Base-by-base conservation (phyloP, 2,329 filamentous ascomycete species). In the Stemphylium vesicarium region DNA sequence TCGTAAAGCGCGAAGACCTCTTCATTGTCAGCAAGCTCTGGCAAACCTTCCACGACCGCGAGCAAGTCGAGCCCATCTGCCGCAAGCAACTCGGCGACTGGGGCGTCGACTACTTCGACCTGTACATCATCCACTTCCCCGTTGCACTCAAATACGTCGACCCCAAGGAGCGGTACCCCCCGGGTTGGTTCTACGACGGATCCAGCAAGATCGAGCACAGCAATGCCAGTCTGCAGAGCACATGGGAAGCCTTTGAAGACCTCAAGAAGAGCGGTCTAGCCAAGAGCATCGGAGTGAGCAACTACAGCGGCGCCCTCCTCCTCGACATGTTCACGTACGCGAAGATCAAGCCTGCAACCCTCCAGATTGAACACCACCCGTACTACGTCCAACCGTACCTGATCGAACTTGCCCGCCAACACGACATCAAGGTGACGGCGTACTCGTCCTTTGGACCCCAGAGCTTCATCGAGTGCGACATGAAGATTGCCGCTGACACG, bases 1-100 rank as follows among this genome's bases (percentile, higher is more conserved):
- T 75, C 40, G 70, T 73, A 22, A 74, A 75, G 64, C 70, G 73
- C 41, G 86, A 90, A 77, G 91, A 96, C 20, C 89, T 96, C 74
- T 96, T 96, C 85, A 87, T 96, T 73, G 91, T 93, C 62, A 92
- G 89, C 78, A 96, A 96, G 83, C 88, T 96, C 54, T 96, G 92
- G 92, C 92, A 94, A 81, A 88, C 88, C 64, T 96, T 92, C 85
- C 91, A 96, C 82, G 89, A 94, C 70, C 83, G 82, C 66, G 88
- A 94, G 65, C 84, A 84, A 66, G 92, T 95, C 72, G 84, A 82
- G 77, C 85, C 85, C 76, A 88, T 88, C 72, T 90, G 93, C 79
- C 86, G 93, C 59, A 84, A 86, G 64, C 73, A 75, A 58, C 68
- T 75, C 39, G 65, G 64, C 13, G 73, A 74, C 58, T 73, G 69